A percentile compares a stretch with the other conserved stretches of the same genome.
phyloP scores from a whole-genome alignment of 2,329 filamentous ascomycete species.

The Plectosphaerella plurivora region DNA sequence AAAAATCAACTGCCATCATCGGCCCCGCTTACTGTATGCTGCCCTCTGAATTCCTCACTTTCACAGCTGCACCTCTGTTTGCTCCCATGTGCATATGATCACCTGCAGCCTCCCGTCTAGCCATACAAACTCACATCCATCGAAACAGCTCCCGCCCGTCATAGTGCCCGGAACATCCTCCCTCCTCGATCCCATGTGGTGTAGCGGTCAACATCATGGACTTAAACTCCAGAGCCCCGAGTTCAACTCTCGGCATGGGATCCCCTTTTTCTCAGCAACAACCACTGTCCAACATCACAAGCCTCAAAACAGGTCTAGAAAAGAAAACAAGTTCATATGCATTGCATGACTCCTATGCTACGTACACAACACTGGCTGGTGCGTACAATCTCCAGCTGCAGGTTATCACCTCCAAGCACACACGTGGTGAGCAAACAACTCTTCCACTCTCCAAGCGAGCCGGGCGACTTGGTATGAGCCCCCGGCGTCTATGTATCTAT shows the following conservation, averaged over 20 bases:
- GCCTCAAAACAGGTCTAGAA: neutral
- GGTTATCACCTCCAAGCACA: no score
- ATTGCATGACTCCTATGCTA: slow-evolving; percentile 15
- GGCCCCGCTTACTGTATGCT: no score
- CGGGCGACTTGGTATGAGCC: neutral
- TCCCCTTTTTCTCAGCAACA: neutral
- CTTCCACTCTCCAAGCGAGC: neutral
- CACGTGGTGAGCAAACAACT: neutral
- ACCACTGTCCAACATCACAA: neutral
- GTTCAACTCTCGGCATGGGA: slow-evolving; percentile 5
- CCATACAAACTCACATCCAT: no score
- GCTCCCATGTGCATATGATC: no score
- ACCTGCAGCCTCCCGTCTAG: no score
- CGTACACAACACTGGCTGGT: slow-evolving; percentile 10
- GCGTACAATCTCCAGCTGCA: slow-evolving; percentile 10
- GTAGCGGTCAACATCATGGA: slow-evolving; percentile 5
- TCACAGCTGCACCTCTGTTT: no score
- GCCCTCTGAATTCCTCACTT: no score
- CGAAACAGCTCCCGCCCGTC: neutral
- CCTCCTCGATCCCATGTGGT: slow-evolving; percentile 2
- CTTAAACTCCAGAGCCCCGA: slow-evolving; percentile 3
- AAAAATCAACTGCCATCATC: no score
- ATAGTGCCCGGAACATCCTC: neutral
- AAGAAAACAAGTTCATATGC: slow-evolving; percentile 13
- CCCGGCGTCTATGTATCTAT: slow-evolving; percentile 8